A percentile compares a stretch with the other conserved stretches of the same genome.
phyloP scores from a whole-genome alignment of 164 flowering plant species.

The grape (Vitis vinifera) region DNA sequence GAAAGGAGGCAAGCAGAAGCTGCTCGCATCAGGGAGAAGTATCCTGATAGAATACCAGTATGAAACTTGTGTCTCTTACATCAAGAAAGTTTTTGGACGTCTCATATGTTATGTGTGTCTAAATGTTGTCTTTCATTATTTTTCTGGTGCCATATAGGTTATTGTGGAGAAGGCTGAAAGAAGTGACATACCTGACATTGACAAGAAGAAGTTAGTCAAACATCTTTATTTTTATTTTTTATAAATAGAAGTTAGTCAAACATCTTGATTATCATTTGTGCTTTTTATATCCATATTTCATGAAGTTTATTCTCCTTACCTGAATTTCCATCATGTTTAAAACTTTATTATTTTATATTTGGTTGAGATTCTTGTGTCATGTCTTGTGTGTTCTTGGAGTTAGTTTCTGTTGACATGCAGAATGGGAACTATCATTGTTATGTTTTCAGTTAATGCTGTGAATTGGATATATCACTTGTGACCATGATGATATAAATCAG shows the following conservation, averaged over 20 bases:
- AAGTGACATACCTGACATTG: slow-evolving; percentile 86
- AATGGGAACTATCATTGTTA: too few relatives aligned
- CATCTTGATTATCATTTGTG: too few relatives aligned
- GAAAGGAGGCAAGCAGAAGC: slow-evolving; percentile 91
- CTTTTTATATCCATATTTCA: background rate
- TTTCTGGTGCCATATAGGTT: slow-evolving; percentile 41
- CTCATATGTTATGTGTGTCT: background rate
- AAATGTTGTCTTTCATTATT: background rate
- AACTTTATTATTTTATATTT: too few relatives aligned
- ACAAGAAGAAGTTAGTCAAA: slow-evolving; percentile 79
- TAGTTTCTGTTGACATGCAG: too few relatives aligned
- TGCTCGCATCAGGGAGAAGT: slow-evolving; percentile 81
- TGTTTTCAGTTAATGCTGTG: too few relatives aligned
- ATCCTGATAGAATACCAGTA: slow-evolving; percentile 90
- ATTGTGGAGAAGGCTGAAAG: slow-evolving; percentile 87
- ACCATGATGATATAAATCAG: too few relatives aligned
- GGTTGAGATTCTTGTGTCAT: background rate
- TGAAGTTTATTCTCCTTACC: background rate
- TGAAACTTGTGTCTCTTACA: background rate
- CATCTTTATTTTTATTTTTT: background rate
- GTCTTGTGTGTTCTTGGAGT: too few relatives aligned
- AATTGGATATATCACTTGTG: too few relatives aligned
- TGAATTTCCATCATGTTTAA: background rate
- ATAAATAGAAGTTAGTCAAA: too few relatives aligned
- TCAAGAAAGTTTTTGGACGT: background rate